Base-by-base conservation (phyloP, 345 rosid species). In the Euclidium syriacum region DNA sequence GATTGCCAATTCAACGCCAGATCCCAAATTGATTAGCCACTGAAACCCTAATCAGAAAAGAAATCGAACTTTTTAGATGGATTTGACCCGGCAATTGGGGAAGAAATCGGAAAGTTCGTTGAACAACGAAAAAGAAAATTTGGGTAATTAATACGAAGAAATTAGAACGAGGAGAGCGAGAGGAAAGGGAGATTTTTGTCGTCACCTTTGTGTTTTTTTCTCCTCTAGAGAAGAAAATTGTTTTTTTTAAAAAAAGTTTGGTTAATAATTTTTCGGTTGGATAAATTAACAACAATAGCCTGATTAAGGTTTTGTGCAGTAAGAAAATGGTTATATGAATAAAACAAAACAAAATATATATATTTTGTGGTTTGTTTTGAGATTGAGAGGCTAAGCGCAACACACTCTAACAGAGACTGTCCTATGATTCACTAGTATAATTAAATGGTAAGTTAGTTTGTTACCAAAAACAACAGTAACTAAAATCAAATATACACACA, bases 231-330 rank as follows among this genome's bases (percentile, higher is more conserved):
- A 34, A 50, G 9, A 43, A 54, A 15, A 29, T 2, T 23, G 12
- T 36, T 1, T 23, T 24, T 44, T 55, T 10, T 27, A n/a, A n/a
- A n/a, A n/a, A n/a, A n/a, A n/a, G 46, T 59, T 33, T 42, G 18
- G 32, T 59, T 16, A 51, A 16, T 58, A 49, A 57, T 26, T 38
- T 52, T 22, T 52, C 49, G 61, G 55, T 34, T 7, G 5, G 62
- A 52, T 52, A 52, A 60, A 18, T 58, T 58, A 68, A 69, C 73
- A 68, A 52, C 10, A 52, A 35, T 68, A 50, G 39, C 59, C 52
- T 67, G 72, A 67, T 58, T 50, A 67, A 49, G 72, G 32, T 38
- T n/a, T 65, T 66, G 22, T 25, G 29, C 0, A 30, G 14, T 3
- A 19, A 30, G 19, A 34, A 29, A 27, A 51, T 11, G 9, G 12